These are phyloP conservation scores for Cystobasidiaceae sp. DNA, from an alignment of 1,284 basidiomycete species.

Conservation along the genomic window DNA sequence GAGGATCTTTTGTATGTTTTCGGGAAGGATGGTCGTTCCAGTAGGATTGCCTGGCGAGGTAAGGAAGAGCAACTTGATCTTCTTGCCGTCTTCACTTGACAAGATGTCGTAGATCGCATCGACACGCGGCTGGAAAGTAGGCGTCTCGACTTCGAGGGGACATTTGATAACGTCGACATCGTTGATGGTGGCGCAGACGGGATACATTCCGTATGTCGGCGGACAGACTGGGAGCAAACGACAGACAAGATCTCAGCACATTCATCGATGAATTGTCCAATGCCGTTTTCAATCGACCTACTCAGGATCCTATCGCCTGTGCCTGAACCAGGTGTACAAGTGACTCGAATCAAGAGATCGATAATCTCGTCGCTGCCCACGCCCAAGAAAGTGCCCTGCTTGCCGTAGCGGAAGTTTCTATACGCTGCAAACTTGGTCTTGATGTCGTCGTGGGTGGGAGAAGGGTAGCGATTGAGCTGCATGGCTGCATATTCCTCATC, in stretches of 20 bases:
- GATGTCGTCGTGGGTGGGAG: slow-evolving; percentile 72
- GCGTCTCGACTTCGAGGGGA: slow-evolving; percentile 65
- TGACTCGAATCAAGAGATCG: slow-evolving; percentile 86
- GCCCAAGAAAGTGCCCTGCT: slow-evolving; percentile 81
- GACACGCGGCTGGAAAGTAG: slow-evolving; percentile 72
- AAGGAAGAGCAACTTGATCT: slow-evolving; percentile 85
- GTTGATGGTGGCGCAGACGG: slow-evolving; percentile 90
- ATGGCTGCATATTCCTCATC: slow-evolving; percentile 45
- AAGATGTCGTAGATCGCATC: slow-evolving; percentile 46
- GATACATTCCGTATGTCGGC: slow-evolving; percentile 98
- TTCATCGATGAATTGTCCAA: too few relatives aligned
- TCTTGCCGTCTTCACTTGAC: slow-evolving; percentile 50
- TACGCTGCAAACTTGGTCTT: slow-evolving; percentile 70
- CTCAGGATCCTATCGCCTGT: slow-evolving; percentile 64
- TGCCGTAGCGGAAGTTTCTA: slow-evolving; percentile 57
- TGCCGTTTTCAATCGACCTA: slow-evolving; percentile 47
- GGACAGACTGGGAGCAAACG: slow-evolving; percentile 52
- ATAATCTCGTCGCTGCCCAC: slow-evolving; percentile 97
- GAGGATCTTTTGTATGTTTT: slow-evolving; percentile 64
- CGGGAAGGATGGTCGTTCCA: slow-evolving; percentile 75
- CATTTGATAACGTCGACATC: slow-evolving; percentile 80
- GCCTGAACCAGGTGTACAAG: slow-evolving; percentile 68
- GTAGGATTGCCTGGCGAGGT: slow-evolving; percentile 98
- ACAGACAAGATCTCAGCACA: not conserved
- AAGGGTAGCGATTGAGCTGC: slow-evolving; percentile 77